These are phyloP conservation scores for Ophiostoma novo-ulmi DNA, from an alignment of 2,329 filamentous ascomycete genomes.

Conservation along the genomic window DNA sequence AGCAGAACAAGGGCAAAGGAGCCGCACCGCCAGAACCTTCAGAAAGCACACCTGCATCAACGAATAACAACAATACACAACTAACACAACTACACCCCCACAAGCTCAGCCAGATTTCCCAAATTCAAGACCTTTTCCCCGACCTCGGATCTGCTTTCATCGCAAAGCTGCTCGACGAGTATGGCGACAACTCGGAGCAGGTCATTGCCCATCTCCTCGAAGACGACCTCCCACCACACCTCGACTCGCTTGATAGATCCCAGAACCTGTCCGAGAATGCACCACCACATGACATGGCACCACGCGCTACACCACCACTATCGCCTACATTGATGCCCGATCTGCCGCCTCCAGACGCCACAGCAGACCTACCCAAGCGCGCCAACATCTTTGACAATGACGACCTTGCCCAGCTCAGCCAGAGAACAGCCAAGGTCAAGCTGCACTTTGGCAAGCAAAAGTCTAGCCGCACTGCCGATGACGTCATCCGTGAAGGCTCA, in stretches of 20 bases:
- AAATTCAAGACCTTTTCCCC: constrained; percentile 91
- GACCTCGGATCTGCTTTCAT: constrained; percentile 80
- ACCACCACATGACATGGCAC: constrained; percentile 45
- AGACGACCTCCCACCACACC: constrained; percentile 63
- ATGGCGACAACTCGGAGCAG: constrained; percentile 69
- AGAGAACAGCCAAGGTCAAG: constrained; percentile 46
- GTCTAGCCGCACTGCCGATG: constrained; percentile 61
- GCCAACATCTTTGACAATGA: constrained; percentile 79
- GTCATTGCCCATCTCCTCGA: constrained; percentile 79
- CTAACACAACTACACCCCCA: constrained; percentile 61
- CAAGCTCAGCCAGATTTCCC: constrained; percentile 75
- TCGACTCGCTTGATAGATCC: constrained; percentile 58
- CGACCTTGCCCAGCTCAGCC: constrained; percentile 65
- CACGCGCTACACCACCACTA: constrained; percentile 54
- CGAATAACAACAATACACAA: neutral
- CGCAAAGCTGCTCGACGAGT: constrained; percentile 71
- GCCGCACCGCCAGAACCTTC: neutral
- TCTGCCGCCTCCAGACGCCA: neutral
- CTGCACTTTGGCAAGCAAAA: constrained; percentile 75
- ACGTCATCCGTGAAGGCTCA: constrained; percentile 58
- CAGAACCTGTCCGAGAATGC: constrained; percentile 48
- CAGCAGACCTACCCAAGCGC: constrained; percentile 35
- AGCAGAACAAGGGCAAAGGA: constrained; percentile 31
- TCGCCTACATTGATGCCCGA: constrained; percentile 39
- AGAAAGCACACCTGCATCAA: neutral